Evolutionary conservation across 192 early-diverging fungal genomes (phyloP).

Genomic region (Podila horticola): DNA sequence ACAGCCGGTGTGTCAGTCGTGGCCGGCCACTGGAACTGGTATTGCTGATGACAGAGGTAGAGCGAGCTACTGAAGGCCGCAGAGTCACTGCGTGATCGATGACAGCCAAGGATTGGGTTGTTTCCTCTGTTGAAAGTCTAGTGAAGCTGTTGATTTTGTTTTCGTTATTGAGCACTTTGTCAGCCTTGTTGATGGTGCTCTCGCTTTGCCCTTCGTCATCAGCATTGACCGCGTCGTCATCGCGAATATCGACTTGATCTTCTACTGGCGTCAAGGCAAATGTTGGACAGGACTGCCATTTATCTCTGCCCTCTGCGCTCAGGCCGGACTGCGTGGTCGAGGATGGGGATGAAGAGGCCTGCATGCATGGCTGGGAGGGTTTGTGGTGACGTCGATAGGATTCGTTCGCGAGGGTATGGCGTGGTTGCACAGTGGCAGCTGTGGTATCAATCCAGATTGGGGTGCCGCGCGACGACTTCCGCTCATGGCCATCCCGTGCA

Average conservation of each 20-base stretch:
- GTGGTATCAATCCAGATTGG: background rate
- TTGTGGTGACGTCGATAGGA: background rate
- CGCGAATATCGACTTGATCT: slow-evolving; percentile 3
- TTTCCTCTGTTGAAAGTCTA: background rate
- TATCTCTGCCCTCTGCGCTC: background rate
- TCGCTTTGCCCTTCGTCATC: background rate
- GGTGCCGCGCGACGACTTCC: background rate
- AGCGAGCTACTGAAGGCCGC: background rate
- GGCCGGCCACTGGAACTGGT: slow-evolving; percentile 8
- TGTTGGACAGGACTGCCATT: background rate
- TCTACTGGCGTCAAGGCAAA: slow-evolving; percentile 1
- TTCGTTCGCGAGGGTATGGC: background rate
- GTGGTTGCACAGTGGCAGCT: background rate
- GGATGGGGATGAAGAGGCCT: background rate
- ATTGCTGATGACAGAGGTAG: slow-evolving; percentile 15
- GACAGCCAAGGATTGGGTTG: background rate
- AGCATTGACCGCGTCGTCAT: background rate
- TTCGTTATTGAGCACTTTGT: background rate
- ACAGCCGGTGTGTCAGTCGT: slow-evolving; percentile 30
- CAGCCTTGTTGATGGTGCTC: background rate
- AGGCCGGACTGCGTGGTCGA: background rate
- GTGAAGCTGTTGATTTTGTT: background rate
- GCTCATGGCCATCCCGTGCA: background rate
- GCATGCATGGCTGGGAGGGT: background rate
- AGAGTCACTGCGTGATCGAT: background rate